Percentiles rank a stretch among this genome's conserved stretches.
phyloP scores from a whole-genome alignment of 225 moss, liverwort and hornwort genomes.

The Antitrichia curtipendula region DNA sequence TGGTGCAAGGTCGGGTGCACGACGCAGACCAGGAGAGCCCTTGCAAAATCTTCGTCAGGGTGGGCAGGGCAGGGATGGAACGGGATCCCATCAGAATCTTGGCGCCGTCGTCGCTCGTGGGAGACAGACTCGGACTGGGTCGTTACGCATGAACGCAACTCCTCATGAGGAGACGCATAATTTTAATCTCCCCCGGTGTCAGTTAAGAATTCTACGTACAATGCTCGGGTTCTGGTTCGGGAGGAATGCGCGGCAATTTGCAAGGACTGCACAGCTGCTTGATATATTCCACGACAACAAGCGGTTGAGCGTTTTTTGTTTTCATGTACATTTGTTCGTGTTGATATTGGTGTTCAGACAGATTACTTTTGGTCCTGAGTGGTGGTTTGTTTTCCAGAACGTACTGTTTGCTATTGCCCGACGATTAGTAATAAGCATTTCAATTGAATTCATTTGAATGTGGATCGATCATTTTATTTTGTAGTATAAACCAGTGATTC shows the following conservation, averaged over 20 bases:
- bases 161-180: not conserved
- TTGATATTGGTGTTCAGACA: too few relatives aligned
- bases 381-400: not conserved
- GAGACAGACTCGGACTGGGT: not conserved
- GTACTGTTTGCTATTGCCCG: too few relatives aligned
- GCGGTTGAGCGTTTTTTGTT: too few relatives aligned
- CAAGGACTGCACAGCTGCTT: too few relatives aligned
- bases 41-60: not conserved
- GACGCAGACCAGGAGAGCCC: not conserved
- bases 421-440: not conserved
- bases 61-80: too few relatives aligned
- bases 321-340: not conserved
- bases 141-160: not conserved
- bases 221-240: not conserved
- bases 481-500: too few relatives aligned
- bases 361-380: not conserved
- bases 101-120: not conserved
- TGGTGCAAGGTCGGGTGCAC: not conserved
- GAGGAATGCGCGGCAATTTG: not conserved
- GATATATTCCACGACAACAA: not conserved
- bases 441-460: not conserved
- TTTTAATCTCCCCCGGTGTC: too few relatives aligned
- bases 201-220: not conserved
- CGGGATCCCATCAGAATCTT: too few relatives aligned
- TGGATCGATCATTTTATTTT: too few relatives aligned